These are phyloP conservation scores for Talaromyces atroroseus DNA, from an alignment of 2,329 filamentous ascomycete genomes.

Conservation along the genomic window DNA sequence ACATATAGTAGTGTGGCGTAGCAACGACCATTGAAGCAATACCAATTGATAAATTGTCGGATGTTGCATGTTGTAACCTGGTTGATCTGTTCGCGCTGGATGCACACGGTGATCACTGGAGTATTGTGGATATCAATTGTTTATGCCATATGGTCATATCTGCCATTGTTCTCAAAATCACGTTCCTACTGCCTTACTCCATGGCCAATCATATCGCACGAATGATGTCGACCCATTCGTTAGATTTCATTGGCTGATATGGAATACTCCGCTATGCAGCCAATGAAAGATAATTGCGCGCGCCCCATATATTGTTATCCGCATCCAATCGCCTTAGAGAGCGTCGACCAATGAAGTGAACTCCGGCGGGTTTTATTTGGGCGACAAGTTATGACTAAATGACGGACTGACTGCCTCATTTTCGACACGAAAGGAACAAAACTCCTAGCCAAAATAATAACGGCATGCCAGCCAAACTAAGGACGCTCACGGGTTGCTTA, in stretches of 20 bases:
- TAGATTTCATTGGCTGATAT: not conserved
- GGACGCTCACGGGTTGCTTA: conserved; percentile 9
- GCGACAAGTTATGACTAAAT: not conserved
- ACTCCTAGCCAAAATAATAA: not conserved
- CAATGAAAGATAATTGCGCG: conserved; percentile 10
- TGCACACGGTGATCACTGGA: not conserved
- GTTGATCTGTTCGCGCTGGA: not conserved
- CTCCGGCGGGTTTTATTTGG: not conserved
- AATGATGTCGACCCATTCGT: no score
- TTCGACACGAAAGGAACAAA: not conserved
- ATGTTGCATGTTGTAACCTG: no score
- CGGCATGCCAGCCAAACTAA: conserved; percentile 9
- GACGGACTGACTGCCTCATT: not conserved
- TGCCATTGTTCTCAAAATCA: no score
- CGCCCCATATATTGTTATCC: not conserved
- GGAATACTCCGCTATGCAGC: not conserved
- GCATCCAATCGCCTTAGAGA: not conserved
- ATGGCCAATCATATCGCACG: not conserved
- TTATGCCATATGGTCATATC: not conserved
- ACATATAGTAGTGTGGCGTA: not conserved
- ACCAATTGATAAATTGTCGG: not conserved
- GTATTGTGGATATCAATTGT: not conserved
- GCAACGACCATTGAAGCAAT: not conserved
- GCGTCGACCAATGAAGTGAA: not conserved
- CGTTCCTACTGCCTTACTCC: not conserved